Conservation (phyloP, 192 early-diverging fungal genomes). For the Entomortierella chlamydospora region DNA sequence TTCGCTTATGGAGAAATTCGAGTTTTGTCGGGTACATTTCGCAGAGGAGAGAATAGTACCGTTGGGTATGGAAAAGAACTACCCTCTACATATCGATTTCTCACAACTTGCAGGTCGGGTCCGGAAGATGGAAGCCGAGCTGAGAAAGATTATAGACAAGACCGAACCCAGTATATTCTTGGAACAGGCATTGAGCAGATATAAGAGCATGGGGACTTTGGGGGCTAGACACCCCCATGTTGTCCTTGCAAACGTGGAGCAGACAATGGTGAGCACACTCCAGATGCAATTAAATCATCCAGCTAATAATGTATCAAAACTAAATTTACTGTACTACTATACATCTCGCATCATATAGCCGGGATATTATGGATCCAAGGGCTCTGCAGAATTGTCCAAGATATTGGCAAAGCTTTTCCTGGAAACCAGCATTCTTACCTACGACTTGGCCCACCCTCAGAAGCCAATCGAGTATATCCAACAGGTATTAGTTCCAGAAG, state of each 20-base stretch:
- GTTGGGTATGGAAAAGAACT: conserved; percentile 42
- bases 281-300: too few relatives aligned
- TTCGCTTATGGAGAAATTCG: conserved; percentile 45
- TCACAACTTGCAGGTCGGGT: conserved; percentile 43
- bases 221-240: conserved; percentile 58
- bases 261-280: conserved; percentile 53
- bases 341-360: too few relatives aligned
- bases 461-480: conserved; percentile 62
- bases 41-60: conserved; percentile 55
- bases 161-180: conserved; percentile 45
- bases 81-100: conserved; percentile 56
- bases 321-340: too few relatives aligned
- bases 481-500: conserved; percentile 66
- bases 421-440: conserved; percentile 41
- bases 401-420: conserved; percentile 49
- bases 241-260: conserved; percentile 58
- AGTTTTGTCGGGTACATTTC: conserved; percentile 62
- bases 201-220: conserved; percentile 45
- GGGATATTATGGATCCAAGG: conserved; percentile 68
- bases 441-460: conserved; percentile 53
- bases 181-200: conserved; percentile 37
- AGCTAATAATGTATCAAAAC: too few relatives aligned
- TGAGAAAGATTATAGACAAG: conserved; percentile 48
- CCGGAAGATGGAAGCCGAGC: conserved; percentile 26
- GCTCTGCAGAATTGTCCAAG: conserved; percentile 47